A percentile compares a stretch with the other conserved stretches of the same genome.
These are phyloP conservation scores for Seiridium cupressi DNA, from an alignment of 2,329 filamentous ascomycete genomes.

Conservation along the genomic window DNA sequence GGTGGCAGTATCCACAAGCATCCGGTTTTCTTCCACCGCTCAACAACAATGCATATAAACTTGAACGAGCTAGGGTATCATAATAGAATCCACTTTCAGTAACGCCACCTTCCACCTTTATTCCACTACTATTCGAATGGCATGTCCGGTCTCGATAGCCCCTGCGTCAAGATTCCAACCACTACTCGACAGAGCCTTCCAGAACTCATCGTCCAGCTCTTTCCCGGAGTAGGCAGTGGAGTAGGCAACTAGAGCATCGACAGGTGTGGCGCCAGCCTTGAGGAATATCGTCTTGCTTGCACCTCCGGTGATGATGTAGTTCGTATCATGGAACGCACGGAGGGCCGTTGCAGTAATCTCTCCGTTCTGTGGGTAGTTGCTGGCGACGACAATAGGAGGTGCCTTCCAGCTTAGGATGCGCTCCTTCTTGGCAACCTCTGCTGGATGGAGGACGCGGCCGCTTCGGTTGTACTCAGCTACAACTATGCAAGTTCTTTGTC, in stretches of 20 bases:
- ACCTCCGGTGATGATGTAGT: constrained; percentile 60
- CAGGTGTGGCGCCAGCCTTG: constrained; percentile 52
- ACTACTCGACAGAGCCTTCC: constrained; percentile 35
- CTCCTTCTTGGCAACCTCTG: constrained; percentile 63
- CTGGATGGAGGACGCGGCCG: constrained; percentile 57
- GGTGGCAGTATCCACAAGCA: too few species aligned
- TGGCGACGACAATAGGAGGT: constrained; percentile 39
- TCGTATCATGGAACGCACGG: constrained; percentile 45
- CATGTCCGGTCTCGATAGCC: constrained; percentile 65
- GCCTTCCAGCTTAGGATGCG: constrained; percentile 59
- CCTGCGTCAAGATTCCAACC: constrained; percentile 68
- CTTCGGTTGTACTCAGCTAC: constrained; percentile 57
- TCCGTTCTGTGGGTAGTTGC: constrained; percentile 14
- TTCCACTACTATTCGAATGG: constrained; percentile 36
- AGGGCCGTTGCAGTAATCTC: constrained; percentile 35
- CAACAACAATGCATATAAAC: background rate
- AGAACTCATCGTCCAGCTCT: constrained; percentile 39
- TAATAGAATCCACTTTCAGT: background rate
- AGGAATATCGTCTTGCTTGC: constrained; percentile 57
- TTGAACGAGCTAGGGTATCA: constrained; percentile 3
- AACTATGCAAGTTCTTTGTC: constrained; percentile 80
- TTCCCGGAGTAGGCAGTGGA: constrained; percentile 18
- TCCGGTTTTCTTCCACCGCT: too few species aligned
- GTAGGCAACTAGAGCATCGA: constrained; percentile 34
- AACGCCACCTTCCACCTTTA: constrained; percentile 14